These are phyloP conservation scores for Parastagonospora nodorum DNA, from an alignment of 2,329 filamentous ascomycete species.

Conservation along the genomic window DNA sequence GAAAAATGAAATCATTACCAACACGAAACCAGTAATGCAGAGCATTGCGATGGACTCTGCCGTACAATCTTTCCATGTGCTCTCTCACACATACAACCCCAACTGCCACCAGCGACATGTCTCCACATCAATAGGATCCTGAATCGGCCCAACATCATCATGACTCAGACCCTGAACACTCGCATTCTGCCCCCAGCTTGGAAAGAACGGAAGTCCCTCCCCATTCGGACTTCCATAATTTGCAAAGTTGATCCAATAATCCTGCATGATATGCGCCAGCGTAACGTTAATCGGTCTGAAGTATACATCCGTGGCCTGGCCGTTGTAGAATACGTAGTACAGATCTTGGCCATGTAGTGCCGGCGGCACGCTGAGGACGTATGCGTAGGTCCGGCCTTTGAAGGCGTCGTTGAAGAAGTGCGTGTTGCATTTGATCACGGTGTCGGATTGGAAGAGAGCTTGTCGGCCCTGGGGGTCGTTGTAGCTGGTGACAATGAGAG, in stretches of 20 bases:
- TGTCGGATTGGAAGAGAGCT: background rate
- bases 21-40: no score
- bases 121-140: background rate
- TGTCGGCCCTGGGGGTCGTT: background rate
- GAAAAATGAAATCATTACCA: no score
- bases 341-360: conserved; percentile 10
- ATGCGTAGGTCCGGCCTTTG: conserved; percentile 2
- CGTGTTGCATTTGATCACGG: background rate
- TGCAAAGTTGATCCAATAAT: background rate
- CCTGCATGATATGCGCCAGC: background rate
- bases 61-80: no score
- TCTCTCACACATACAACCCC: background rate
- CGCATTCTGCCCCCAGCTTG: background rate
- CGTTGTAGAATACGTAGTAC: conserved; percentile 8
- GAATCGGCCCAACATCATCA: background rate
- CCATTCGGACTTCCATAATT: background rate
- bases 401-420: background rate
- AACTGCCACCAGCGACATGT: background rate
- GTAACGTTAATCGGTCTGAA: background rate
- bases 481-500: background rate
- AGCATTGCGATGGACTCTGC: no score
- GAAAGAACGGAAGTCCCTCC: background rate
- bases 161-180: background rate
- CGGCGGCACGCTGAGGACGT: conserved; percentile 10
- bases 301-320: background rate